phyloP scores from a whole-genome alignment of 495 filamentous ascomycete species.

The Bathelium albidoporum region DNA sequence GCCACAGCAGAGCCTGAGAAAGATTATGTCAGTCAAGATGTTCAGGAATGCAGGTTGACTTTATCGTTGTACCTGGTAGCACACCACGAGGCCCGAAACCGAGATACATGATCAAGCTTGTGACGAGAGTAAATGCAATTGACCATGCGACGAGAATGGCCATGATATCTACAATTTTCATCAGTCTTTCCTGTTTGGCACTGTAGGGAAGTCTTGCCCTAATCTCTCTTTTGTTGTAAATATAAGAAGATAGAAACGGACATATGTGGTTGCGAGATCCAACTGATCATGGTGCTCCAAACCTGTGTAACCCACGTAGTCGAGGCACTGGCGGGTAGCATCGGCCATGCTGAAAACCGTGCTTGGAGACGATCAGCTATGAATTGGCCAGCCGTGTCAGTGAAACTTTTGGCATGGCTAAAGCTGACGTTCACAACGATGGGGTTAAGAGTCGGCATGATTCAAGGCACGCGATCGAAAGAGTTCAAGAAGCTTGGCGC shows the following conservation, averaged over 20 bases:
- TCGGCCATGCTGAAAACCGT: background rate
- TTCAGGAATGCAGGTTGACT: background rate
- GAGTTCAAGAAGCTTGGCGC: background rate
- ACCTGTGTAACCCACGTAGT: background rate
- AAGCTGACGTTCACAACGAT: background rate
- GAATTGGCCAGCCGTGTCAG: background rate
- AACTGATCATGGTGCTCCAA: background rate
- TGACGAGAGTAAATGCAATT: background rate
- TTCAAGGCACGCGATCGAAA: background rate
- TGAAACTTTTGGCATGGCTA: background rate
- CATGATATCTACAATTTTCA: background rate
- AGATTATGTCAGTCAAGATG: background rate
- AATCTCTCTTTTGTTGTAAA: background rate
- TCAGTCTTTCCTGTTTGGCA: background rate
- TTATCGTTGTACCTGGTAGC: background rate
- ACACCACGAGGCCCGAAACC: background rate
- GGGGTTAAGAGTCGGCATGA: background rate
- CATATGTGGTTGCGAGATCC: background rate
- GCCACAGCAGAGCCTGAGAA: background rate
- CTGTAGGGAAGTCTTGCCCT: background rate
- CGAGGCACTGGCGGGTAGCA: background rate
- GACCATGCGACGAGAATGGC: background rate
- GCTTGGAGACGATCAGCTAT: background rate
- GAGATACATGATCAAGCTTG: background rate
- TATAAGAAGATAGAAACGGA: background rate